Conservation (phyloP, 2,329 filamentous ascomycete species). For the Lachnellula hyalina region DNA sequence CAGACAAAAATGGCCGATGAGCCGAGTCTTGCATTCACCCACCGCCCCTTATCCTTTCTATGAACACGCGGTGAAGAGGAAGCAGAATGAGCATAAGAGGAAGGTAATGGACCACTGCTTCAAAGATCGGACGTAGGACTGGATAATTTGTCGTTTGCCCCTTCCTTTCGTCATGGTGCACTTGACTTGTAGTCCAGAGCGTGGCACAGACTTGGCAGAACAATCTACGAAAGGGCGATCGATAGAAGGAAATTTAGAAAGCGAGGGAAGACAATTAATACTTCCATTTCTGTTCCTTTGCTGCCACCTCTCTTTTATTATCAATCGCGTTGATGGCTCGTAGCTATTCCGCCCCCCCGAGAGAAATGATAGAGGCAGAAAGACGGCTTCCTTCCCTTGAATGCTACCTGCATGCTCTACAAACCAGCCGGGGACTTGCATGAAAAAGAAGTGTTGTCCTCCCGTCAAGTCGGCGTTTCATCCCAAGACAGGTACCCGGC, state of each 20-base stretch:
- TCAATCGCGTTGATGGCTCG: not conserved
- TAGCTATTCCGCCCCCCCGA: not conserved
- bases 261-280: not conserved
- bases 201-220: not conserved
- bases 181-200: not conserved
- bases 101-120: not conserved
- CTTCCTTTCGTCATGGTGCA: not conserved
- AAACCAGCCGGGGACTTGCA: not conserved
- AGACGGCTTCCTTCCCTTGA: not conserved
- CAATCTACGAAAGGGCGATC: not conserved
- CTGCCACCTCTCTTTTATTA: not conserved
- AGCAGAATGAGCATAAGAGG: not conserved
- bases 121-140: not conserved
- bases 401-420: not conserved
- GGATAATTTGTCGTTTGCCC: not conserved
- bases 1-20: not conserved
- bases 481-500: not conserved
- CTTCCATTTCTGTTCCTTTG: not conserved
- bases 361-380: not conserved
- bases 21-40: not conserved
- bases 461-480: not conserved
- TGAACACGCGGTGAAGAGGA: not conserved
- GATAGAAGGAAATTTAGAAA: not conserved
- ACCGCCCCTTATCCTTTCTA: not conserved
- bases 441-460: not conserved